Percentiles rank a stretch among this genome's conserved stretches.
These are phyloP conservation scores for Alternaria sp. DNA, from an alignment of 2,329 filamentous ascomycete genomes.

Conservation along the genomic window DNA sequence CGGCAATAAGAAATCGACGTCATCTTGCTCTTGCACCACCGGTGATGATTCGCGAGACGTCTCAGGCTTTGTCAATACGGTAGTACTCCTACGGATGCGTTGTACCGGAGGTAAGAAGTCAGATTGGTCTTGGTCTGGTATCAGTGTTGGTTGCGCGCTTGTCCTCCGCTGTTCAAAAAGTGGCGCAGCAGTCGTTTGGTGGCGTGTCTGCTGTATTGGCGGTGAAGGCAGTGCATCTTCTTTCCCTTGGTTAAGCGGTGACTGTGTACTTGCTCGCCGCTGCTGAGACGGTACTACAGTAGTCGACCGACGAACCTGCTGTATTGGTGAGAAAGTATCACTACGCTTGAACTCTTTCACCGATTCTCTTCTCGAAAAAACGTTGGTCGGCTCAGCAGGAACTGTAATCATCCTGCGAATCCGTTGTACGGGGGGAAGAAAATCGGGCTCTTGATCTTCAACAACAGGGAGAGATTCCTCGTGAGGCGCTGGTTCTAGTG, in stretches of 20 bases:
- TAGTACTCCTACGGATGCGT: neutral
- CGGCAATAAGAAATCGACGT: neutral
- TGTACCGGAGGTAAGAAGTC: neutral
- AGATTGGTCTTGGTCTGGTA: neutral
- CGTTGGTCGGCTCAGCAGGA: neutral
- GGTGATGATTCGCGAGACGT: neutral
- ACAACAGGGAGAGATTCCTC: neutral
- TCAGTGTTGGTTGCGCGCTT: neutral
- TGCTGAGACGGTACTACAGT: neutral
- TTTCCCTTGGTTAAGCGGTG: neutral
- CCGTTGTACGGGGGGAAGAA: neutral
- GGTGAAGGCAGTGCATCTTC: neutral
- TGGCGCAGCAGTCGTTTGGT: neutral
- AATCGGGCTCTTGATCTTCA: neutral
- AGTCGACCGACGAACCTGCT: neutral
- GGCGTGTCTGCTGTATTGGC: neutral
- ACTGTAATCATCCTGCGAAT: neutral
- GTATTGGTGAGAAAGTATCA: neutral
- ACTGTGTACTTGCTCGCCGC: neutral
- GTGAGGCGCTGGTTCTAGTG: neutral
- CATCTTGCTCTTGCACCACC: neutral
- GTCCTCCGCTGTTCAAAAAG: neutral
- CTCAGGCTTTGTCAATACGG: neutral
- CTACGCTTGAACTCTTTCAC: neutral
- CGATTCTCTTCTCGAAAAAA: neutral